A percentile compares a stretch with the other conserved stretches of the same genome.
These are phyloP conservation scores for Lasiodiplodia sp. DNA, from an alignment of 2,329 filamentous ascomycete species.

Conservation along the genomic window DNA sequence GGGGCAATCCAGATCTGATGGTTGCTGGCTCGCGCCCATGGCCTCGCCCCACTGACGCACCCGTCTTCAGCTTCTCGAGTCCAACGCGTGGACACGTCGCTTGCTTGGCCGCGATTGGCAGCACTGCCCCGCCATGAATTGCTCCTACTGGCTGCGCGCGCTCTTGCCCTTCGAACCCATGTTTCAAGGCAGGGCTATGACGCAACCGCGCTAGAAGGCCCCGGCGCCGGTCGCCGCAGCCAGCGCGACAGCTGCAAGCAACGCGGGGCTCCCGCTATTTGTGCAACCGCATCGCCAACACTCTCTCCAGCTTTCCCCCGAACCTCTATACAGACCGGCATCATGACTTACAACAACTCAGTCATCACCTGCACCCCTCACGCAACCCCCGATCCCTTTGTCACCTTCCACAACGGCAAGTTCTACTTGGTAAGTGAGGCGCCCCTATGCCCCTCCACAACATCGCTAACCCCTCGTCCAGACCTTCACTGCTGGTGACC, in stretches of 20 bases:
- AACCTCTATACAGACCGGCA: conserved; percentile 20
- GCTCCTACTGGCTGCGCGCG: neutral
- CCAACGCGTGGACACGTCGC: neutral
- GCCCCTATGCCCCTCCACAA: neutral
- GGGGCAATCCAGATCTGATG: neutral
- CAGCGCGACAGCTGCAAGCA: neutral
- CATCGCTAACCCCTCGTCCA: conserved; percentile 24
- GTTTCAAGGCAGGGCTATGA: conserved; percentile 24
- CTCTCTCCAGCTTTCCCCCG: neutral
- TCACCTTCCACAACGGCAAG: conserved; percentile 50
- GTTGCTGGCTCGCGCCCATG: no score
- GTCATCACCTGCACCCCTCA: conserved; percentile 52
- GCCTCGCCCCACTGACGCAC: neutral
- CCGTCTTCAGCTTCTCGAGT: neutral
- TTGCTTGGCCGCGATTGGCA: conserved; percentile 8
- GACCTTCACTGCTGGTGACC: conserved; percentile 55
- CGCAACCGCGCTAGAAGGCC: conserved; percentile 11
- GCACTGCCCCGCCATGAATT: conserved; percentile 2
- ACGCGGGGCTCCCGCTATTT: conserved; percentile 6
- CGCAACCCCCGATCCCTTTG: conserved; percentile 54
- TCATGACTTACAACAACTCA: conserved; percentile 44
- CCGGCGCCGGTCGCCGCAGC: conserved; percentile 6
- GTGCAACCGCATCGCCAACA: conserved; percentile 15
- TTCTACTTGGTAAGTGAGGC: conserved; percentile 50
- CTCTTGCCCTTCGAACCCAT: neutral